These are phyloP conservation scores for Prasinococcaceae sp. DNA, from an alignment of 139 green algal genomes.

Conservation along the genomic window DNA sequence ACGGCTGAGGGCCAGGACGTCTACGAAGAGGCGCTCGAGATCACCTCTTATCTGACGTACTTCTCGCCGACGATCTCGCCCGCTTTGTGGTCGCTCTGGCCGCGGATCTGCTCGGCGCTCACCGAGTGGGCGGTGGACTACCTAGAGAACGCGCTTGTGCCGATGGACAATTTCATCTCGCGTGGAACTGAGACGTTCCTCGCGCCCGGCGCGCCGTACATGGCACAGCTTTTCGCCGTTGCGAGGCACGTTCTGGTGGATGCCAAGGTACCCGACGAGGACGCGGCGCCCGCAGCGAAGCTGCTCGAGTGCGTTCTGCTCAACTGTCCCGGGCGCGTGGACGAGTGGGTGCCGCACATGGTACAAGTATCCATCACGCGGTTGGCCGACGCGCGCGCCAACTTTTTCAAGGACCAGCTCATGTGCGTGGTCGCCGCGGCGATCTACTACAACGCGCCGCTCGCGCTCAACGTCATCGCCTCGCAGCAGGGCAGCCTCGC, in stretches of 20 bases:
- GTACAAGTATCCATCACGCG: constrained; percentile 36
- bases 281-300: constrained; percentile 53
- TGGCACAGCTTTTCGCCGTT: not conserved
- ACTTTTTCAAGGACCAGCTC: constrained; percentile 44
- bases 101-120: constrained; percentile 45
- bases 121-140: constrained; percentile 78
- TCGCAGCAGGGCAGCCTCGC: constrained; percentile 14
- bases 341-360: constrained; percentile 59
- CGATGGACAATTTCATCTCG: constrained; percentile 88
- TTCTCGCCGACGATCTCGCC: constrained; percentile 51
- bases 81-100: constrained; percentile 79
- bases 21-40: constrained; percentile 83
- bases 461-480: constrained; percentile 51
- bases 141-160: constrained; percentile 58
- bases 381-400: not conserved
- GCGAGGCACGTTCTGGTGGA: constrained; percentile 13
- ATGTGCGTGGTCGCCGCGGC: constrained; percentile 53
- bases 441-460: constrained; percentile 75
- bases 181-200: constrained; percentile 47
- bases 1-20: constrained; percentile 61
- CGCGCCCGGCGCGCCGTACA: constrained; percentile 6
- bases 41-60: constrained; percentile 85
- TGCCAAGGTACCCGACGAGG: constrained; percentile 36
- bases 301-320: constrained; percentile 69
- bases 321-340: constrained; percentile 53